A percentile compares a stretch with the other conserved stretches of the same genome.
phyloP scores from a whole-genome alignment of 2,329 filamentous ascomycete genomes.

The Phyllosticta capitalensis region DNA sequence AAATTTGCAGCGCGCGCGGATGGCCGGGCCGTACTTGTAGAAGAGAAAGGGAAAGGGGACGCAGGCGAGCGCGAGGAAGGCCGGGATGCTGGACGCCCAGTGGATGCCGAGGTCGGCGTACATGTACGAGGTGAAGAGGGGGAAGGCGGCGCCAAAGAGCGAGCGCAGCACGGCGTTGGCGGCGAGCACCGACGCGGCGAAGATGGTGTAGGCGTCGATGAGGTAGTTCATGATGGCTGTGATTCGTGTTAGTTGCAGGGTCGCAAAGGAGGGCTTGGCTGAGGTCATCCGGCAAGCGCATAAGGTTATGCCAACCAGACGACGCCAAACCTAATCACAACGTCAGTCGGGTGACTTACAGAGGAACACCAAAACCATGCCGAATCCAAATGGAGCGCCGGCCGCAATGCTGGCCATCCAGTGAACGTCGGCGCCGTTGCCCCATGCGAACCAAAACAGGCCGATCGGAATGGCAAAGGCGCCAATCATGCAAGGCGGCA shows the following conservation, averaged over 20 bases:
- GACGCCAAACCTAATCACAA: constrained; percentile 25
- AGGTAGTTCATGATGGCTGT: constrained; percentile 52
- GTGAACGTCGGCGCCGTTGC: constrained; percentile 43
- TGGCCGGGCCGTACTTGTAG: constrained; percentile 52
- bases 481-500: constrained; percentile 9
- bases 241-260: not conserved
- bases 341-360: constrained; percentile 14
- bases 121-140: constrained; percentile 17
- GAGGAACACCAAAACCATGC: constrained; percentile 24
- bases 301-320: constrained; percentile 32
- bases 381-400: constrained; percentile 37
- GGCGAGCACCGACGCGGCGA: constrained; percentile 21
- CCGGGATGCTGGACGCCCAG: constrained; percentile 13
- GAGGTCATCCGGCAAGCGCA: constrained; percentile 52
- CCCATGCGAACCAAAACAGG: constrained; percentile 64
- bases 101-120: constrained; percentile 13
- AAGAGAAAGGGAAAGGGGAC: constrained; percentile 49
- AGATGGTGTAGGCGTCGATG: constrained; percentile 51
- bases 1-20: constrained; percentile 55
- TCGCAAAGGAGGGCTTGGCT: not conserved
- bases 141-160: constrained; percentile 38
- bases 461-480: constrained; percentile 47
- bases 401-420: constrained; percentile 46
- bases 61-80: constrained; percentile 14
- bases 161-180: constrained; percentile 39